Conservation (phyloP, 805 yeast species). For the Candida berthetii region DNA sequence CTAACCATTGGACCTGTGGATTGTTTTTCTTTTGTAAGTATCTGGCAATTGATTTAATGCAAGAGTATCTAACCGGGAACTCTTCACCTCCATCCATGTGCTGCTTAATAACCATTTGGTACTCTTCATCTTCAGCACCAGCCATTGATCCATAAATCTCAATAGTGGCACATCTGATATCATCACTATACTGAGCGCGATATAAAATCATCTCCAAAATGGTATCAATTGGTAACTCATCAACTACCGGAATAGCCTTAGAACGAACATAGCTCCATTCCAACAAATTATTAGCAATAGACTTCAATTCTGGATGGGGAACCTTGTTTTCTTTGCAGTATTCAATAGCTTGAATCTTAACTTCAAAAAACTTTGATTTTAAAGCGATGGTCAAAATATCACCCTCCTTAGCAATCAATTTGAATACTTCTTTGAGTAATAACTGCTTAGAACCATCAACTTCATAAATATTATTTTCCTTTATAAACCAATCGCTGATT, state of each 20-base stretch:
- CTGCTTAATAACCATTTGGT: slow-evolving; percentile 24
- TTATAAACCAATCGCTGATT: slow-evolving; percentile 30
- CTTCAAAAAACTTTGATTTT: slow-evolving; percentile 35
- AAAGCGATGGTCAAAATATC: slow-evolving; percentile 29
- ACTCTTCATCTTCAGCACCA: slow-evolving; percentile 24
- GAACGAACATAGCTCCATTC: slow-evolving; percentile 42
- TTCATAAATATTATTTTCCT: slow-evolving; percentile 17
- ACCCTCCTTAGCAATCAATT: slow-evolving; percentile 20
- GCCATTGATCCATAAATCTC: slow-evolving; percentile 45
- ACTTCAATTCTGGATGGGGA: slow-evolving; percentile 4
- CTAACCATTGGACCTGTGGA: slow-evolving; percentile 17
- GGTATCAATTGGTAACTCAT: slow-evolving; percentile 17
- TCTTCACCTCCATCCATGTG: slow-evolving; percentile 37
- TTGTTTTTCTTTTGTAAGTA: slow-evolving; percentile 9
- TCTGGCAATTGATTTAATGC: slow-evolving; percentile 35
- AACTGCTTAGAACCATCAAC: slow-evolving; percentile 48
- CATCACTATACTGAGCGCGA: slow-evolving; percentile 33
- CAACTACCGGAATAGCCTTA: slow-evolving; percentile 20
- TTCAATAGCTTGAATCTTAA: slow-evolving; percentile 34
- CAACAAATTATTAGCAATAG: slow-evolving; percentile 17
- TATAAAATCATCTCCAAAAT: slow-evolving; percentile 23
- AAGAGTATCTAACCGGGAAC: slow-evolving; percentile 37
- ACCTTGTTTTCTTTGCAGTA: slow-evolving; percentile 16
- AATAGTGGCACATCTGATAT: slow-evolving; percentile 39
- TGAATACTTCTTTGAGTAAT: slow-evolving; percentile 27